Evolutionary conservation across 164 flowering plant genomes (phyloP).

Genomic region (Tetracentron sinense): DNA sequence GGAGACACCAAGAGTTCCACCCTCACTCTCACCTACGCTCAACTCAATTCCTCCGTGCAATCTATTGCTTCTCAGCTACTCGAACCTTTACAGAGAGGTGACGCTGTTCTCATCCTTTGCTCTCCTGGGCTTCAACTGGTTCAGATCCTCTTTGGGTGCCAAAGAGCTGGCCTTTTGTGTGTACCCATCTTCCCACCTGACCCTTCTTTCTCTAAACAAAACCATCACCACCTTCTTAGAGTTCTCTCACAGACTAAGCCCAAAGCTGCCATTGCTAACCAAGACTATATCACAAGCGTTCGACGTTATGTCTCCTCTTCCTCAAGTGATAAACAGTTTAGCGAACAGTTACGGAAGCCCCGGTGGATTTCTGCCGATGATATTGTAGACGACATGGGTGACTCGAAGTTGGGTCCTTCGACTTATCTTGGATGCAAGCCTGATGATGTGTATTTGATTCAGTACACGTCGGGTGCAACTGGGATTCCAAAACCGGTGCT

Average conservation of each 20-base stretch:
- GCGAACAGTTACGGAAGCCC: conserved; percentile 24
- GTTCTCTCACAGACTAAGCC: conserved; percentile 61
- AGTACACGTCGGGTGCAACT: conserved; percentile 75
- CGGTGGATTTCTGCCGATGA: conserved; percentile 44
- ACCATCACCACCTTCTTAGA: conserved; percentile 46
- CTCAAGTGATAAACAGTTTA: conserved; percentile 21
- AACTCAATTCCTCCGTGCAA: conserved; percentile 41
- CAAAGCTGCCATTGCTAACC: conserved; percentile 52
- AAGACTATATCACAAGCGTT: conserved; percentile 29
- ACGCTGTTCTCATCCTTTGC: conserved; percentile 53
- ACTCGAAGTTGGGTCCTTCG: not conserved
- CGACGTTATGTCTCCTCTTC: conserved; percentile 27
- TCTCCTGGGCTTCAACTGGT: conserved; percentile 68
- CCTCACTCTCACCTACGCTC: conserved; percentile 38
- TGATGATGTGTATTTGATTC: conserved; percentile 56
- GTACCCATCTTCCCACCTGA: conserved; percentile 52
- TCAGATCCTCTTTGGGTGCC: conserved; percentile 59
- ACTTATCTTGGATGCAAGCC: conserved; percentile 43
- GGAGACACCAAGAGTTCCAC: not conserved
- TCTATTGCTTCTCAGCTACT: conserved; percentile 39
- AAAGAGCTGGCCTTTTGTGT: conserved; percentile 60
- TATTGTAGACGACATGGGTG: conserved; percentile 10
- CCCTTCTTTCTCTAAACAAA: conserved; percentile 23
- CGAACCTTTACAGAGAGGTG: conserved; percentile 34
- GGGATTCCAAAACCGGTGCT: conserved; percentile 69